phyloP scores from a whole-genome alignment of 371 early-diverging fungal genomes.

The Rhizomucor miehei region DNA sequence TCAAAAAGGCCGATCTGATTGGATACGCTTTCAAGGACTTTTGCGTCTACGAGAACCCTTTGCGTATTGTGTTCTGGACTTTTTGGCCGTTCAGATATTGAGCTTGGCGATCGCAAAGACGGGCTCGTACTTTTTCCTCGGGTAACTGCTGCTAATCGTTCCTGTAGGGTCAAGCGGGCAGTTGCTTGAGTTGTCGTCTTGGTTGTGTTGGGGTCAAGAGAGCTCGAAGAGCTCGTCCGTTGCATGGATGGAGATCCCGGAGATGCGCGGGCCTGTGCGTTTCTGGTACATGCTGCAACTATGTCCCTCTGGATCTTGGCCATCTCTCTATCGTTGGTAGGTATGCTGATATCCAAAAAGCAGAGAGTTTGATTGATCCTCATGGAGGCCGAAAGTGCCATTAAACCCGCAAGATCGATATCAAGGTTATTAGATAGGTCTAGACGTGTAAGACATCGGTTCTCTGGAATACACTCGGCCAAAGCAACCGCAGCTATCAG shows the following conservation, averaged over 20 bases:
- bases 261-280: slow-evolving; percentile 45
- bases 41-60: slow-evolving; percentile 3
- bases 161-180: slow-evolving; percentile 38
- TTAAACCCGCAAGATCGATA: slow-evolving; percentile 74
- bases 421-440: slow-evolving; percentile 73
- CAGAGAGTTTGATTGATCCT: slow-evolving; percentile 69
- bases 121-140: slow-evolving; percentile 15
- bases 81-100: slow-evolving; percentile 5
- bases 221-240: slow-evolving; percentile 23
- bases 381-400: slow-evolving; percentile 75
- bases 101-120: slow-evolving; percentile 1
- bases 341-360: slow-evolving; percentile 71
- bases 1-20: slow-evolving; percentile 15
- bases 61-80: slow-evolving; percentile 2
- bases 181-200: slow-evolving; percentile 41
- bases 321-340: slow-evolving; percentile 65
- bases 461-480: slow-evolving; percentile 80
- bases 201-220: slow-evolving; percentile 21
- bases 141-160: slow-evolving; percentile 39
- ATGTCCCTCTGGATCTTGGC: slow-evolving; percentile 68
- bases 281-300: slow-evolving; percentile 62
- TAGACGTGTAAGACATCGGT: slow-evolving; percentile 58
- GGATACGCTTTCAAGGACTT: slow-evolving; percentile 7
- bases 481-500: slow-evolving; percentile 65
- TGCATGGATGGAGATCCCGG: slow-evolving; percentile 18